Evolutionary conservation across 129 eudicot genomes (phyloP), one percentile per base, ranked within the genome.

Genomic region (Centaurea solstitialis): DNA sequence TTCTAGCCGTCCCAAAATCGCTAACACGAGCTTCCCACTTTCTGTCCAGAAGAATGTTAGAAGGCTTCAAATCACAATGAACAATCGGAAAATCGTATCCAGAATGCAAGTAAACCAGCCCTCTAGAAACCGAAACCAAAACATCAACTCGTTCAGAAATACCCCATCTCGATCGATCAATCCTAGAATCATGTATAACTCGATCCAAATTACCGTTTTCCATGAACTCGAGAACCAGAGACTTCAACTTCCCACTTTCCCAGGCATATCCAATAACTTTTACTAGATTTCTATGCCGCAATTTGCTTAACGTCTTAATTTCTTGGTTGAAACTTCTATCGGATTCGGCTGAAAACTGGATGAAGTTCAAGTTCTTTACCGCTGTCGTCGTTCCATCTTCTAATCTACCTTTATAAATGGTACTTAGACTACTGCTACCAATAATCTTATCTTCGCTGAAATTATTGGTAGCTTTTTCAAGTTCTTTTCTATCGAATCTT

Each of bases 31-130:
- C 98, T 45, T 87, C 92, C 89, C 91, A 86, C 11, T 87, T 76
- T 24, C 73, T 88, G 74, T 96, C 93, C 43, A 93, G 75, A 41
- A 96, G 95, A 76, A 93, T 85, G 6, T 96, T 96, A n/a, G 98
- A 91, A 61, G 99, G 99, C 86, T 96, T 96, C 79, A 96, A 65
- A 78, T 96, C 99, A 80, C 97, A 88, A 62, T 96, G 99, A 72
- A 96, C 94, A 17, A 96, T 96, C 0, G 98, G 97, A 73, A 89
- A 86, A 84, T 90, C 99, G 30, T 93, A 93, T 10, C 93, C 98
- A 0, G 92, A 83, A 71, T 96, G 99, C 82, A 96, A 80, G 82
- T 96, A 93, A 75, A 80, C 87, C 87, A 96, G 43, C 28, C 95
- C 99, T 75, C 86, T 82, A 0, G 95, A 91, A 45, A 96, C 69